Conservation (phyloP, 805 yeast species). For the Cyberlindnera misumaiensis region DNA sequence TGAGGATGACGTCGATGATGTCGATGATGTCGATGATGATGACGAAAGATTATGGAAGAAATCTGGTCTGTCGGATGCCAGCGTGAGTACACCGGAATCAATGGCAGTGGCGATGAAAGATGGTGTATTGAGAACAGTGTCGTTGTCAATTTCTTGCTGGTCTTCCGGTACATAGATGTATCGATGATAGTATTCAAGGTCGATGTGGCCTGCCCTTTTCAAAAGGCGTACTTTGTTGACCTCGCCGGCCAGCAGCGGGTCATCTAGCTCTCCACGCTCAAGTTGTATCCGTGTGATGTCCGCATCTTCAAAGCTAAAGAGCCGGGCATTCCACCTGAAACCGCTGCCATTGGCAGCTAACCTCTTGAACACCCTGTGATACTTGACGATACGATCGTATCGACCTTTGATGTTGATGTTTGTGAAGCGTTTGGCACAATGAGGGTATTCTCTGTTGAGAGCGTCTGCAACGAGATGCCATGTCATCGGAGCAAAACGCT, state of each 20-base stretch:
- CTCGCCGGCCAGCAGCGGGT: slow-evolving; percentile 12
- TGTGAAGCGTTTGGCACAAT: slow-evolving; percentile 21
- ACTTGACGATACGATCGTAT: slow-evolving; percentile 22
- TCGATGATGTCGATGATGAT: slow-evolving; percentile 4
- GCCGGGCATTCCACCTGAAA: slow-evolving; percentile 19
- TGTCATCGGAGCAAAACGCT: slow-evolving; percentile 14
- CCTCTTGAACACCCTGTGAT: slow-evolving; percentile 18
- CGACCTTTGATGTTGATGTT: slow-evolving; percentile 24
- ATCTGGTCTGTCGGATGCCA: slow-evolving; percentile 8
- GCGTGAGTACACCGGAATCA: slow-evolving; percentile 16
- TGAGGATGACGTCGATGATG: slow-evolving; percentile 5
- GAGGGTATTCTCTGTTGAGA: slow-evolving; percentile 21
- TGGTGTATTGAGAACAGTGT: slow-evolving; percentile 15
- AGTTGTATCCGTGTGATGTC: slow-evolving; percentile 8
- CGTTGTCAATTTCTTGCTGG: slow-evolving; percentile 9
- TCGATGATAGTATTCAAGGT: slow-evolving; percentile 22
- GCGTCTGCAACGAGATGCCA: slow-evolving; percentile 24
- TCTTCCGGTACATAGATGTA: slow-evolving; percentile 11
- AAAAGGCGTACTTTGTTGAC: slow-evolving; percentile 16
- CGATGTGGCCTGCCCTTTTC: slow-evolving; percentile 21
- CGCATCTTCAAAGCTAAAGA: slow-evolving; percentile 16
- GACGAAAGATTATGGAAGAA: slow-evolving; percentile 7
- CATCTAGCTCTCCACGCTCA: slow-evolving; percentile 10
- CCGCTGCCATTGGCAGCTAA: slow-evolving; percentile 19
- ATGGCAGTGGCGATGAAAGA: slow-evolving; percentile 21